Evolutionary conservation across 2,329 filamentous ascomycete species (phyloP), one percentile per base, ranked within the genome.

Genomic region (Fusarium goolgardi): DNA sequence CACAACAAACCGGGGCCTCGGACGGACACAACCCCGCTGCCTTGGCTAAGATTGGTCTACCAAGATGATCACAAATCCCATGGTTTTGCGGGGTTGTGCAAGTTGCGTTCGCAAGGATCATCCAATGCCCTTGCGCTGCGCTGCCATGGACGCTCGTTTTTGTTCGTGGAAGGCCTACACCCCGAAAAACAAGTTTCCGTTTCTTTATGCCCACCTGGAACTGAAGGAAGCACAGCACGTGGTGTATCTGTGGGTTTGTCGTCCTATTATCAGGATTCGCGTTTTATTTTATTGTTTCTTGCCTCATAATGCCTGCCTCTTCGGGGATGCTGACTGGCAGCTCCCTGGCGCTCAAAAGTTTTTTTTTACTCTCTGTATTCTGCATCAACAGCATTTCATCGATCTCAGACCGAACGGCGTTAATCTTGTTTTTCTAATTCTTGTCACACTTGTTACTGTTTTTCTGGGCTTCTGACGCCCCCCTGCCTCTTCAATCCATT

Each of bases 291-390:
- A 63, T 54, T 49, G 47, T 59, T 44, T 45, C n/a, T 41, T 56
- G 35, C 34, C 40, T 60, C 52, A 65, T 46, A 25, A 29, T 70
- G 55, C 65, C 65, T 58, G 59, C 65, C 65, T 58, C 47, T 59
- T 54, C 43, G 59, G 65, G 41, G 55, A 45, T 54, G 49, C 47
- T 27, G 25, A 47, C 23, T 49, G 47, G 25, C 35, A 39, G 59
- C 54, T 65, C 58, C 66, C 61, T 60, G 71, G 71, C 71, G 71
- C 69, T 70, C 53, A 73, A 73, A 73, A 73, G 71, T 73, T 66
- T 70, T 57, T 43, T 16, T 39, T 47, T 54, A 27, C 58, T 52
- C 58, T 69, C 51, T 44, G 21, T 44, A 51, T 53, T 25, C 60
- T 55, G 57, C 67, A 70, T 71, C 50, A 60, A 60, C 54, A 65